Base-by-base conservation (phyloP, 331 rosid species). In the Pyracantha coccinea region DNA sequence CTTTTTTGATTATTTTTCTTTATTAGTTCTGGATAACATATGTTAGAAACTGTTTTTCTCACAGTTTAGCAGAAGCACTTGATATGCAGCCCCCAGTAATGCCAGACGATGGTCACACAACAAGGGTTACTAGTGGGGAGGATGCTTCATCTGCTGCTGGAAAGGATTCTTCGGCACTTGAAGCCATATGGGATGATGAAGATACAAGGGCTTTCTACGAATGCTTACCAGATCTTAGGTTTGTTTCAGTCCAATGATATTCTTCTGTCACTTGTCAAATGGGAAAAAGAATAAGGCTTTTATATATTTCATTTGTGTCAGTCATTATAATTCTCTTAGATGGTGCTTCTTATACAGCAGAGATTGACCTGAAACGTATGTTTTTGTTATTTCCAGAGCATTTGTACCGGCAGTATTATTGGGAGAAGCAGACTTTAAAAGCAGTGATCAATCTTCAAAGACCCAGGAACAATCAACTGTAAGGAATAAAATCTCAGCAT, bases 21-120 rank as follows among this genome's bases (percentile, higher is more conserved):
- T 10, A 81, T n/a, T 61, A 29, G 58, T 61, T 53, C 55, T 33
- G 35, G 50, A 14, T 54, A 14, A 73, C 23, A 25, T 74, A 83
- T 77, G 57, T 35, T 32, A 77, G 28, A 63, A 71, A 75, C 59
- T 76, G 59, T 59, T 52, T 61, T 63, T 71, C 79, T 68, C 72
- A 74, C 97, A 95, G 99, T 63, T 86, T 95, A 76, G 99, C 99
- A 73, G 99, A 95, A 88, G 93, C 98, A 29, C 92, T 95, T 84
- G 99, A 95, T 75, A 89, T 90, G 99, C 98, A 92, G 84, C 98
- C 93, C 75, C 99, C 98, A 52, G 97, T 89, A 74, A 95, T 95
- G 99, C 99, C 96, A 33, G 99, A 92, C 84, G 99, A 95, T 82
- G 93, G 98, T 70, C 96, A 95, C 86, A 92, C 99, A 69, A 95